These are phyloP conservation scores for Bolboschoenoplectus hybrid DNA, from an alignment of 202 grass and related monocot genomes.

Conservation along the genomic window DNA sequence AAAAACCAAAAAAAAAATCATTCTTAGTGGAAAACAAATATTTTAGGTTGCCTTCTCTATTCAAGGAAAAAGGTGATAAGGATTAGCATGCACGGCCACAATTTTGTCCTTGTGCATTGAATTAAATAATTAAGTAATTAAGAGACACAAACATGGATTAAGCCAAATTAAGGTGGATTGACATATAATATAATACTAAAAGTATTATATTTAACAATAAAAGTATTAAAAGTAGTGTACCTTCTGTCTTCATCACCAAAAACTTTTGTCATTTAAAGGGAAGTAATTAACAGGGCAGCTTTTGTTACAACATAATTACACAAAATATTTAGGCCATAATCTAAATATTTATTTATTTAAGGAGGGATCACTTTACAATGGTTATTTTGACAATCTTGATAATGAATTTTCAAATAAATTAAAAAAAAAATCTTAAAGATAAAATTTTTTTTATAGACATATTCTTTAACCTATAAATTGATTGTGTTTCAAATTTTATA, in stretches of 20 bases:
- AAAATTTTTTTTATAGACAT: too few relatives aligned
- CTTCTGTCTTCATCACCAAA: background rate
- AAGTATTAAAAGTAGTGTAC: background rate
- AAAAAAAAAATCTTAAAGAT: too few relatives aligned
- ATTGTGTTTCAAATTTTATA: too few relatives aligned
- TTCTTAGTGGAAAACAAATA: conserved; percentile 7
- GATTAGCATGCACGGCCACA: background rate
- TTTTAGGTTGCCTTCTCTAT: background rate
- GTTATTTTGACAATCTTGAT: too few relatives aligned
- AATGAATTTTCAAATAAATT: too few relatives aligned
- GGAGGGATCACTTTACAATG: too few relatives aligned
- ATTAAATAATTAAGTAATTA: background rate
- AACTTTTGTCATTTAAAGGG: background rate
- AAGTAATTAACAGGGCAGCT: too few relatives aligned
- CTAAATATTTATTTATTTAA: background rate
- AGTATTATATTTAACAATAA: background rate
- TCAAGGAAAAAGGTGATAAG: background rate
- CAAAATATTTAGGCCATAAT: background rate
- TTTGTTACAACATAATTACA: conserved; percentile 15
- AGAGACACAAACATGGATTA: background rate
- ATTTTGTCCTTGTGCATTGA: background rate
- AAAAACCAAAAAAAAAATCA: background rate
- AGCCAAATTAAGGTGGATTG: background rate
- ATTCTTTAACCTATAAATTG: too few relatives aligned
- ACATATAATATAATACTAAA: background rate